Conservation (phyloP, 2,329 filamentous ascomycete genomes). For the Talaromyces sp. region DNA sequence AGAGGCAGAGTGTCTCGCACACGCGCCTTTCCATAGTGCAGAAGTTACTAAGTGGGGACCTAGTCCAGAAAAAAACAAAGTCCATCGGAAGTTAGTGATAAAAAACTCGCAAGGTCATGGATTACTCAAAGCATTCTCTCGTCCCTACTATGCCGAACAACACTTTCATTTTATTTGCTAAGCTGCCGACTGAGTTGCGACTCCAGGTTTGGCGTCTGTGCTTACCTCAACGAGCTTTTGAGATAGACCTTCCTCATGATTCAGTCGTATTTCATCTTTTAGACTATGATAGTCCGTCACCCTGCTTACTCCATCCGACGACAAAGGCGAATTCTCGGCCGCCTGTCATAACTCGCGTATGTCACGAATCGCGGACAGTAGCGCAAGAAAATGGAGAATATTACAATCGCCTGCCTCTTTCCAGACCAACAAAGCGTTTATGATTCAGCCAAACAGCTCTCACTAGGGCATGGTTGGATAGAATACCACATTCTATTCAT, state of each 20-base stretch:
- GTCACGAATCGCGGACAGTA: constrained; percentile 5
- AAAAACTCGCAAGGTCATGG: not conserved
- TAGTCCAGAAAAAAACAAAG: too few relatives aligned
- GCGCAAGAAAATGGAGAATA: constrained; percentile 2
- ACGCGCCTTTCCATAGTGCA: too few relatives aligned
- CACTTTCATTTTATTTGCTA: constrained; percentile 5
- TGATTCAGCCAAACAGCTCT: constrained; percentile 3
- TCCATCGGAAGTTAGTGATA: too few relatives aligned
- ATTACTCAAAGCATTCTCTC: not conserved
- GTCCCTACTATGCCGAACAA: not conserved
- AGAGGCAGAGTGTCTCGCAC: too few relatives aligned
- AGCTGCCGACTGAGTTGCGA: constrained; percentile 8
- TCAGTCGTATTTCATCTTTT: not conserved
- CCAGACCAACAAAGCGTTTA: not conserved
- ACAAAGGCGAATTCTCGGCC: constrained; percentile 4
- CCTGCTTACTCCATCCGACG: constrained; percentile 10
- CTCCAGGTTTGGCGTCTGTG: constrained; percentile 9
- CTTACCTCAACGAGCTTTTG: not conserved
- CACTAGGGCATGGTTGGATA: constrained; percentile 2
- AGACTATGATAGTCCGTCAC: not conserved
- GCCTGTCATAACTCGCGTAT: constrained; percentile 9
- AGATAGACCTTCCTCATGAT: not conserved
- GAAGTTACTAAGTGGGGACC: too few relatives aligned
- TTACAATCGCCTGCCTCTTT: not conserved
- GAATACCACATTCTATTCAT: constrained; percentile 1